Base-by-base conservation (phyloP, 345 rosid genomes). In the Hirschfeldia incana region DNA sequence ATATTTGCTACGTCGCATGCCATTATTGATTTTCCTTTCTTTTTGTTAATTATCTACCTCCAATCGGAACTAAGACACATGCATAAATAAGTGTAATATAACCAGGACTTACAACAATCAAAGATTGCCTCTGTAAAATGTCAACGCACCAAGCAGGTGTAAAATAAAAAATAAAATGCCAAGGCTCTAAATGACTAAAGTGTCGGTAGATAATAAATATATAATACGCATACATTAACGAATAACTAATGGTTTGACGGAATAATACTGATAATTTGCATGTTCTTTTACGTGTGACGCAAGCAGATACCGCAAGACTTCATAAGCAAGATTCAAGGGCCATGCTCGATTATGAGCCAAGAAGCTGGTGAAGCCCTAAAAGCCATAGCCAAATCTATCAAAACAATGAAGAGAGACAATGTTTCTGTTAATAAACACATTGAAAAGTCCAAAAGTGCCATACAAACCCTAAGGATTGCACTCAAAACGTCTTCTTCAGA, bases 361-460 rank as follows among this genome's bases (percentile, higher is more conserved):
- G 97, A 87, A 86, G 73, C 84, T 36, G 74, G 94, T 5, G 87
- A 78, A 74, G 88, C 94, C 59, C 51, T 94, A 73, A 85, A 83
- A 81, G 85, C 83, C 55, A 70, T 92, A 34, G 83, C 97, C 46
- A 78, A 83, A 27, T 80, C 92, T 29, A 83, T 91, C 42, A 87
- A 83, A 73, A 81, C 74, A 49, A 92, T 91, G 93, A 73, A 28
- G 1, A 80, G 76, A 37, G 86, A 90, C 26, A 79, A 67, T 30
- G 57, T 49, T 57, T 44, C 75, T 3, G 85, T 87, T 5, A 69
- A 74, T 61, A 17, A 76, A 67, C 87, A 88, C 75, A 65, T 92
- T 21, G 81, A 85, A 28, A 87, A 83, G 57, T 83, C 97, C 13
- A 88, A 87, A 84, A 69, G 76, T 0, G 90, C 93, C 2, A 78